These are phyloP conservation scores for Mollisiaceae sp. DNA, from an alignment of 2,329 filamentous ascomycete species.

Conservation along the genomic window DNA sequence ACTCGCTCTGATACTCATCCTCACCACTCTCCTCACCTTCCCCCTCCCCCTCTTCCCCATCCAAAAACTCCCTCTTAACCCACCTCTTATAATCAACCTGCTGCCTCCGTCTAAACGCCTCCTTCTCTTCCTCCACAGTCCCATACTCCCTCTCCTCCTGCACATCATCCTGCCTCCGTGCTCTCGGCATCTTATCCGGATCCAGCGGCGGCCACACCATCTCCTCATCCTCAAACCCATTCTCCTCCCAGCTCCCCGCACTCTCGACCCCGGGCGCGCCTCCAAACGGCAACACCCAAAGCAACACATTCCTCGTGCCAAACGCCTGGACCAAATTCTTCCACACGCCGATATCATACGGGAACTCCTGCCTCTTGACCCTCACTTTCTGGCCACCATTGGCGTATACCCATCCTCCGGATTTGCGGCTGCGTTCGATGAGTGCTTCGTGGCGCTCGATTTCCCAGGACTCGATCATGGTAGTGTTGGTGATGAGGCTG, in stretches of 20 bases:
- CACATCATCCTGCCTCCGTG: slow-evolving; percentile 15
- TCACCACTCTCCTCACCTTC: slow-evolving; percentile 30
- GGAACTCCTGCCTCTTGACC: slow-evolving; percentile 74
- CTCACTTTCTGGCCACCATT: slow-evolving; percentile 57
- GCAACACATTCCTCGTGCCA: slow-evolving; percentile 67
- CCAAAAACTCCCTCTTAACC: slow-evolving; percentile 28
- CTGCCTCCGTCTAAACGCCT: slow-evolving; percentile 57
- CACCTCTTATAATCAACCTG: slow-evolving; percentile 52
- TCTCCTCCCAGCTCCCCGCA: slow-evolving; percentile 67
- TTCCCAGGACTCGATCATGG: slow-evolving; percentile 84
- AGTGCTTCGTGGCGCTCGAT: slow-evolving; percentile 66
- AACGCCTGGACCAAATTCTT: slow-evolving; percentile 77
- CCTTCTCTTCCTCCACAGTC: slow-evolving; percentile 46
- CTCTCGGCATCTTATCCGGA: slow-evolving; percentile 59
- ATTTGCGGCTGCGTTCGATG: slow-evolving; percentile 51
- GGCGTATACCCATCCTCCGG: slow-evolving; percentile 45
- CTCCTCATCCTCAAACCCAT: slow-evolving; percentile 72
- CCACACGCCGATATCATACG: slow-evolving; percentile 80
- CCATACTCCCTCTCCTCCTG: slow-evolving; percentile 29
- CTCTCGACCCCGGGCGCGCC: slow-evolving; percentile 49
- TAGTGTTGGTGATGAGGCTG: slow-evolving; percentile 70
- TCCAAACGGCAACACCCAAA: slow-evolving; percentile 74
- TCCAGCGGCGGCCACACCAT: slow-evolving; percentile 68
- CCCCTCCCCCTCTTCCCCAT: slow-evolving; percentile 38
- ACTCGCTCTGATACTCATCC: slow-evolving; percentile 39